Conservation (phyloP, 2,329 filamentous ascomycete species). For the Exophiala calicioides region DNA sequence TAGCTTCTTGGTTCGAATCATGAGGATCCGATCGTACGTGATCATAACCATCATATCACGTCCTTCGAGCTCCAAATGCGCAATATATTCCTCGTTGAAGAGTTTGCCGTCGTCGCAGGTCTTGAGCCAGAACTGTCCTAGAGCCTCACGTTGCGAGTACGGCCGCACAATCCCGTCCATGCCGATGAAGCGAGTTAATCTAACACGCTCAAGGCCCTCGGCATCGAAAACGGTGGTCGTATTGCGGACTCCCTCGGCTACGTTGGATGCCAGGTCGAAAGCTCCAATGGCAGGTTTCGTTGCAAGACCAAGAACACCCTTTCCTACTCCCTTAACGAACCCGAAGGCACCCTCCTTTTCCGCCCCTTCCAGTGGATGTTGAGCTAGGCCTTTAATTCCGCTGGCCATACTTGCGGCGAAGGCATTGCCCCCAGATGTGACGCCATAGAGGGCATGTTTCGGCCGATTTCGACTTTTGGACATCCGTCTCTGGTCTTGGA, state of each 20-base stretch:
- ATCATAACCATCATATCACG: constrained; percentile 90
- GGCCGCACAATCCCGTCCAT: constrained; percentile 91
- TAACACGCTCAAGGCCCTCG: constrained; percentile 88
- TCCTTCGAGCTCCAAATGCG: constrained; percentile 85
- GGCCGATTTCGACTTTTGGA: constrained; percentile 88
- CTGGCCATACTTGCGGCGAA: constrained; percentile 90
- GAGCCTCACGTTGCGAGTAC: constrained; percentile 89
- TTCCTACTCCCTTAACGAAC: constrained; percentile 97
- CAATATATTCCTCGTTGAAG: constrained; percentile 97
- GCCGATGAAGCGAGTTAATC: constrained; percentile 89
- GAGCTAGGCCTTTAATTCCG: constrained; percentile 87
- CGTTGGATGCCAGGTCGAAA: constrained; percentile 93
- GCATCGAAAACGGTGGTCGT: constrained; percentile 98
- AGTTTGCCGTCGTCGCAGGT: constrained; percentile 96
- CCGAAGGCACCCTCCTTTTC: constrained; percentile 92
- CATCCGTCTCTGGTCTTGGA: constrained; percentile 94
- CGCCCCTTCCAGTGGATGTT: constrained; percentile 91
- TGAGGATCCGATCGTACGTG: constrained; percentile 82
- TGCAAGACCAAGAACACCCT: constrained; percentile 88
- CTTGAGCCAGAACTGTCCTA: constrained; percentile 98
- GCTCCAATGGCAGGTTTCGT: constrained; percentile 97
- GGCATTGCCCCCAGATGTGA: constrained; percentile 92
- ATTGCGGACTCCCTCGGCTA: constrained; percentile 96
- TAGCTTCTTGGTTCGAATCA: constrained; percentile 82
- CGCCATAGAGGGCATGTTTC: constrained; percentile 95